Evolutionary conservation across 305 asterid genomes (phyloP).

Genomic region (Caryopteris hybrid): DNA sequence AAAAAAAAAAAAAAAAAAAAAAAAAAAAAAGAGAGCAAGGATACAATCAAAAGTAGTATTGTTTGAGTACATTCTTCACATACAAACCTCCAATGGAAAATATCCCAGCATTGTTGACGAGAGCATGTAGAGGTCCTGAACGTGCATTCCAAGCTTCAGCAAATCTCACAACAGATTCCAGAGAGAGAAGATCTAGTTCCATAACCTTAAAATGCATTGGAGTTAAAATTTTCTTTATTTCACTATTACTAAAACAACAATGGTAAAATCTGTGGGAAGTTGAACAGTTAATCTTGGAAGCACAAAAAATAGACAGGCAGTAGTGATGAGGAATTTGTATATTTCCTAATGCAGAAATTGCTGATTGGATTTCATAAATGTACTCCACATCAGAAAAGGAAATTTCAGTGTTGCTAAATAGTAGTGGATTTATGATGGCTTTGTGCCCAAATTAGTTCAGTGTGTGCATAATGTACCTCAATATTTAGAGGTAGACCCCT

Average conservation of each 20-base stretch:
- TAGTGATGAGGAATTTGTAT: not conserved
- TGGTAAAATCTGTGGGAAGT: not conserved
- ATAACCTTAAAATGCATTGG: constrained; percentile 43
- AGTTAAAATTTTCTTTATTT: not conserved
- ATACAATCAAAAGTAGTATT: not conserved
- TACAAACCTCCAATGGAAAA: constrained; percentile 85
- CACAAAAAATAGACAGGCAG: not conserved
- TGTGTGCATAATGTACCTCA: constrained; percentile 49
- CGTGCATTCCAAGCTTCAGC: constrained; percentile 87
- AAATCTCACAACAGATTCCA: constrained; percentile 82
- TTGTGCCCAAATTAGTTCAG: not conserved
- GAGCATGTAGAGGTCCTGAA: constrained; percentile 66
- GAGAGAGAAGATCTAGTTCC: constrained; percentile 89
- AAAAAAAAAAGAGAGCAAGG: not conserved
- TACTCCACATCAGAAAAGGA: not conserved
- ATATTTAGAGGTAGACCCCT: constrained; percentile 81
- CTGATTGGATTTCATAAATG: constrained; percentile 1
- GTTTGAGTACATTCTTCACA: constrained; percentile 1
- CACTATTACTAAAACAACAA: not conserved
- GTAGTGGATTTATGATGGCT: not conserved
- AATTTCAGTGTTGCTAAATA: not conserved
- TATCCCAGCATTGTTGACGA: constrained; percentile 91
- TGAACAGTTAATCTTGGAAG: not conserved
- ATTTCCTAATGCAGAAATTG: not conserved
- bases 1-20: too few relatives aligned